Evolutionary conservation across 371 early-diverging fungal species (phyloP).

Genomic region (Phascolomyces articulosus): DNA sequence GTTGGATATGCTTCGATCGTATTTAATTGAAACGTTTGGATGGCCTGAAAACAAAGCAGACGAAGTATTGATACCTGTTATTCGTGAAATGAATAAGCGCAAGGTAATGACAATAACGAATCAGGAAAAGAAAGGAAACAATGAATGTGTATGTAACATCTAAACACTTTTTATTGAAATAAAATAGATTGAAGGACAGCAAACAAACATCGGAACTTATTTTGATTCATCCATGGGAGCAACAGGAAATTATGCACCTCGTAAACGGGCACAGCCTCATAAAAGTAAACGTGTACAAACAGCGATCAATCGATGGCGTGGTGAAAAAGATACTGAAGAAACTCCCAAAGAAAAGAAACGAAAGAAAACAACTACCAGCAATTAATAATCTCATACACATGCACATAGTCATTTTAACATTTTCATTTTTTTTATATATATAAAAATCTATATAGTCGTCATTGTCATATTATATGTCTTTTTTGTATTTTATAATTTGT

Average conservation of each 20-base stretch:
- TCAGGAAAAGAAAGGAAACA: background rate
- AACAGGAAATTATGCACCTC: constrained; percentile 18
- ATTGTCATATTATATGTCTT: too few relatives aligned
- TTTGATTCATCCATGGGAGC: constrained; percentile 30
- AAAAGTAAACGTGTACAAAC: constrained; percentile 48
- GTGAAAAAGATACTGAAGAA: constrained; percentile 15
- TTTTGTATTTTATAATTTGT: too few relatives aligned
- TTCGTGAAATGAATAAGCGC: constrained; percentile 67
- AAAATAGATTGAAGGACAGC: constrained; percentile 36
- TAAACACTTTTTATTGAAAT: too few relatives aligned
- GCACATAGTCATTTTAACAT: too few relatives aligned
- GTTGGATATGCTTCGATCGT: constrained; percentile 73
- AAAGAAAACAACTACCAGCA: background rate
- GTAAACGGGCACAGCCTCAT: constrained; percentile 21
- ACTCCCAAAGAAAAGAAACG: background rate
- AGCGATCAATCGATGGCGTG: constrained; percentile 32
- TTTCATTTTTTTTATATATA: too few relatives aligned
- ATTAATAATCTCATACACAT: too few relatives aligned
- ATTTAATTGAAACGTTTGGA: constrained; percentile 42
- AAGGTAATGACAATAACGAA: constrained; percentile 22
- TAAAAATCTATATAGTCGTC: too few relatives aligned
- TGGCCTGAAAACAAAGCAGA: constrained; percentile 59
- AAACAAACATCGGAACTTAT: constrained; percentile 50
- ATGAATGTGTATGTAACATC: background rate
- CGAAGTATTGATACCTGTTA: constrained; percentile 76